Percentiles rank a stretch among this genome's conserved stretches.
Conservation (phyloP, 176 grass and related monocot genomes). For the Coix lacrymajobi region DNA sequence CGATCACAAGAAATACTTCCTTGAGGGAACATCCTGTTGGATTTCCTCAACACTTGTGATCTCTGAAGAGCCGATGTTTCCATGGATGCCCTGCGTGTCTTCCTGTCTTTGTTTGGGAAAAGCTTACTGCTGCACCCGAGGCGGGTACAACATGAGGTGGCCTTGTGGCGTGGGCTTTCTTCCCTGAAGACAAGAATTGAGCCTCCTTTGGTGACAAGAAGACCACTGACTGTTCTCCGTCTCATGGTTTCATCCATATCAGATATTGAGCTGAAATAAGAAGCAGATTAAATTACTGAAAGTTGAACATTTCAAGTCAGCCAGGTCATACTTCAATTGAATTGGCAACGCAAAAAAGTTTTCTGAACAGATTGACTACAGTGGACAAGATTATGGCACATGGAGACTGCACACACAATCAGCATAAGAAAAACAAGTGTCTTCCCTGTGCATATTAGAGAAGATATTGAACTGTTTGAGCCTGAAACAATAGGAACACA, state of each 20-base stretch:
- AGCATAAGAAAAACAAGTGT: constrained; percentile 4
- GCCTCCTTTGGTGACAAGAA: constrained; percentile 62
- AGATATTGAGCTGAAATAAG: constrained; percentile 27
- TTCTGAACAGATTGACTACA: neutral
- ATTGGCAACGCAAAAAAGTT: neutral
- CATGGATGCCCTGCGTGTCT: constrained; percentile 5
- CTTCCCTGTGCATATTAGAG: neutral
- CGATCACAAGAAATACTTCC: constrained; percentile 24
- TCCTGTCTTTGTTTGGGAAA: constrained; percentile 39
- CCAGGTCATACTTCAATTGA: neutral
- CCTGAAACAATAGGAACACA: neutral
- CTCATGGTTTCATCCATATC: constrained; percentile 64
- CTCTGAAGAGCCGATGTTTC: constrained; percentile 9
- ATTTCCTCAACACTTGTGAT: constrained; percentile 13
- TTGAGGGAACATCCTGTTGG: constrained; percentile 12
- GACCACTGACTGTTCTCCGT: constrained; percentile 60
- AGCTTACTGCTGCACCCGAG: constrained; percentile 47
- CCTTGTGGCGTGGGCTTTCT: constrained; percentile 36
- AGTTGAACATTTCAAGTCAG: neutral
- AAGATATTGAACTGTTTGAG: neutral
- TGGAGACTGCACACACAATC: neutral
- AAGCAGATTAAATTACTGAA: constrained; percentile 1
- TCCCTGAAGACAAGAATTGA: constrained; percentile 63
- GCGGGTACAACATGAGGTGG: constrained; percentile 18
- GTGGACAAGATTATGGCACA: neutral